Percentiles rank a stretch among this genome's conserved stretches.
These are phyloP conservation scores for Verticillium nonalfalfae DNA, from an alignment of 2,329 filamentous ascomycete genomes.

Conservation along the genomic window DNA sequence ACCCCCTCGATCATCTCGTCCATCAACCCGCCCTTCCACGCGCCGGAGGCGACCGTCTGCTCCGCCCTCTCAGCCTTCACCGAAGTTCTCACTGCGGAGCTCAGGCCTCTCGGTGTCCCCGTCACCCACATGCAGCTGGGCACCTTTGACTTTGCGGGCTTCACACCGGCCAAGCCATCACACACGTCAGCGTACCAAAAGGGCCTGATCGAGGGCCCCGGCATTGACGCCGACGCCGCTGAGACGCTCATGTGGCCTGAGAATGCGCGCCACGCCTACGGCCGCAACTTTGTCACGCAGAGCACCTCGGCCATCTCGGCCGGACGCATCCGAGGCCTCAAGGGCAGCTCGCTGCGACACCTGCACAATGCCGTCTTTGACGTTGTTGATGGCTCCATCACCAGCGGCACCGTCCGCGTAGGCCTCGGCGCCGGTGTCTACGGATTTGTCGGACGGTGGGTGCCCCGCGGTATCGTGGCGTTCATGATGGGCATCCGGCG, in stretches of 20 bases:
- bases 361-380: constrained; percentile 89
- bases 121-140: constrained; percentile 88
- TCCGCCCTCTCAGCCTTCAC: constrained; percentile 84
- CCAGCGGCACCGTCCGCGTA: constrained; percentile 62
- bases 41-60: constrained; percentile 79
- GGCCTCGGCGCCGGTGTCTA: constrained; percentile 82
- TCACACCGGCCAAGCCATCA: constrained; percentile 41
- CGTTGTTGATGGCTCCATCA: constrained; percentile 64
- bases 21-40: constrained; percentile 73
- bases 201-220: constrained; percentile 33
- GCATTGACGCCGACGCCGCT: constrained; percentile 33
- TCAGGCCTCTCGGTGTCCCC: constrained; percentile 67
- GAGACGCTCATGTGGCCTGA: constrained; percentile 61
- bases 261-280: constrained; percentile 53
- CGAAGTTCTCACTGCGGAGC: constrained; percentile 71
- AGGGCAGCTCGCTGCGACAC: constrained; percentile 67
- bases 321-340: constrained; percentile 50
- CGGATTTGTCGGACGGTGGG: constrained; percentile 75
- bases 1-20: constrained; percentile 77
- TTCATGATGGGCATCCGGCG: constrained; percentile 85
- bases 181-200: constrained; percentile 24
- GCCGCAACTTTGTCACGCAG: constrained; percentile 53
- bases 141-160: constrained; percentile 76
- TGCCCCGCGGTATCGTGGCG: constrained; percentile 70
- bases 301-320: constrained; percentile 49